Conservation (phyloP, 179 eudicot genomes). For the Monotropa hypopitys region DNA sequence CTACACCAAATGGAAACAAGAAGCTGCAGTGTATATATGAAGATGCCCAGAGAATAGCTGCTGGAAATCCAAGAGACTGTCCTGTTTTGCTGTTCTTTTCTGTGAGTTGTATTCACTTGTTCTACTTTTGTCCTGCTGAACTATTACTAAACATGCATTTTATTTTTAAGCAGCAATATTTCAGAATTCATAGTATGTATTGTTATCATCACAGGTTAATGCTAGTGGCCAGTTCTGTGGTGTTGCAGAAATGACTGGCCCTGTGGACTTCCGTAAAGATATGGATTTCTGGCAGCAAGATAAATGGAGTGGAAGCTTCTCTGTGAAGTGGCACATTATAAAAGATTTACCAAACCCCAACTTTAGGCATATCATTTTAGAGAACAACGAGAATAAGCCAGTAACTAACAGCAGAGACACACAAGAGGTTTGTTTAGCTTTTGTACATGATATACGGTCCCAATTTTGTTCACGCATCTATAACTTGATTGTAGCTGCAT, state of each 20-base stretch:
- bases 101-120: conserved; percentile 30
- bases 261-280: conserved; percentile 62
- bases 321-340: conserved; percentile 87
- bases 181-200: not conserved
- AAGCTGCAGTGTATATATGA: conserved; percentile 65
- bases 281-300: conserved; percentile 99
- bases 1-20: conserved; percentile 84
- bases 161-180: too few species aligned
- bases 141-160: too few species aligned
- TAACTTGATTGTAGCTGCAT: too few species aligned
- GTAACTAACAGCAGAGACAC: conserved; percentile 96
- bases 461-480: too few species aligned
- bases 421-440: conserved; percentile 65
- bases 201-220: too few species aligned
- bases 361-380: conserved; percentile 73
- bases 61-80: conserved; percentile 52
- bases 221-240: conserved; percentile 97
- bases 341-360: conserved; percentile 76
- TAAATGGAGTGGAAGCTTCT: conserved; percentile 92
- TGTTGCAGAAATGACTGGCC: conserved; percentile 80
- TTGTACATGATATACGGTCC: too few species aligned
- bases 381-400: conserved; percentile 87
- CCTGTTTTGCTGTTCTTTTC: conserved; percentile 85
- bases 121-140: not conserved
- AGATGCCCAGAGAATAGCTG: conserved; percentile 59